Conservation (phyloP, 2,329 filamentous ascomycete species). For the Aureobasidium sp. region DNA sequence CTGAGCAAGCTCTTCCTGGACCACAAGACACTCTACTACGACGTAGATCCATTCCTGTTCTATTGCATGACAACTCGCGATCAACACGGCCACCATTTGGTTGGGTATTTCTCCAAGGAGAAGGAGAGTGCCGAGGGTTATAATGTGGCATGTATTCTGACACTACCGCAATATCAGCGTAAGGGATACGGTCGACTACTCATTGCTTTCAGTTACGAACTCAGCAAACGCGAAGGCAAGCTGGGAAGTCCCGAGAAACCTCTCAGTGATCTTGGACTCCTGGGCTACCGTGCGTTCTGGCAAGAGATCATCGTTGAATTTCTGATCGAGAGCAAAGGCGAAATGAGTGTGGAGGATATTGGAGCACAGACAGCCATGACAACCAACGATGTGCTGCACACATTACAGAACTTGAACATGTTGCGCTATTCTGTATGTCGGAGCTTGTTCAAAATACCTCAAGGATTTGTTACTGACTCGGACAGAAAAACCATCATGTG, state of each 20-base stretch:
- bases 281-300: conserved; percentile 97
- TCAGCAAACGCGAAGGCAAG: conserved; percentile 91
- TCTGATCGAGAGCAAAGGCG: conserved; percentile 59
- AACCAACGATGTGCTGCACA: conserved; percentile 93
- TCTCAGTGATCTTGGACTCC: conserved; percentile 81
- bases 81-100: conserved; percentile 84
- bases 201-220: conserved; percentile 96
- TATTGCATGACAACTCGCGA: conserved; percentile 93
- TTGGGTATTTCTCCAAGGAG: conserved; percentile 99
- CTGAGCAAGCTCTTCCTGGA: conserved; percentile 95
- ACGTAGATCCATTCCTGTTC: conserved; percentile 98
- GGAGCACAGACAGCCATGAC: conserved; percentile 82
- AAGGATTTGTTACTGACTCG: neutral
- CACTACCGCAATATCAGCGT: conserved; percentile 89
- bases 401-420: conserved; percentile 89
- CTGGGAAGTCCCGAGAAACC: conserved; percentile 95
- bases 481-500: conserved; percentile 80
- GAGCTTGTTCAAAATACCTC: neutral
- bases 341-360: conserved; percentile 79
- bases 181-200: conserved; percentile 89
- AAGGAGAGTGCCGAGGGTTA: conserved; percentile 96
- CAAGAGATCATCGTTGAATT: conserved; percentile 88
- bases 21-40: conserved; percentile 97
- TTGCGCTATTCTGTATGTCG: conserved; percentile 68
- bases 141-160: conserved; percentile 97